phyloP scores from a whole-genome alignment of 2,329 filamentous ascomycete genomes.

The Aspergillus quadricinctus region DNA sequence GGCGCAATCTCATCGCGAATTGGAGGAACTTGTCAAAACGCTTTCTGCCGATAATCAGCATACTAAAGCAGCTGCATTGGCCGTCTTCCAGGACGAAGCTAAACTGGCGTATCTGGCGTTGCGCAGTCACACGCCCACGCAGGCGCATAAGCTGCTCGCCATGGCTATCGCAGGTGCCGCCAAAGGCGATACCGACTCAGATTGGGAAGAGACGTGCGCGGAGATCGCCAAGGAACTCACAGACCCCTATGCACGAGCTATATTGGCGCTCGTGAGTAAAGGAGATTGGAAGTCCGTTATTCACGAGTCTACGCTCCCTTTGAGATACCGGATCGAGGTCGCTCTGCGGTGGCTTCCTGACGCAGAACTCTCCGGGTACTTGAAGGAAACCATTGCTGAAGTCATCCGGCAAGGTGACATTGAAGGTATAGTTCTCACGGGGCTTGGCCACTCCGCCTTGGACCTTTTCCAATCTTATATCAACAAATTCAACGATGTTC shows the following conservation, averaged over 20 bases:
- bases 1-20: conserved; percentile 48
- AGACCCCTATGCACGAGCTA: conserved; percentile 59
- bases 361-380: conserved; percentile 47
- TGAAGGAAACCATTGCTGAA: conserved; percentile 50
- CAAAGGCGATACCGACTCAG: conserved; percentile 47
- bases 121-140: conserved; percentile 47
- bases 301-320: conserved; percentile 53
- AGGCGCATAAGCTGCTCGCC: conserved; percentile 56
- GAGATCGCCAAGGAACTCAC: conserved; percentile 60
- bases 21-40: conserved; percentile 47
- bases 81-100: conserved; percentile 57
- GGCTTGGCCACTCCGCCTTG: conserved; percentile 54
- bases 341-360: conserved; percentile 52
- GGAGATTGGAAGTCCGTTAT: conserved; percentile 58
- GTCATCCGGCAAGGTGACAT: conserved; percentile 54
- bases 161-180: conserved; percentile 47
- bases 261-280: conserved; percentile 57
- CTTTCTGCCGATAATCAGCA: conserved; percentile 52
- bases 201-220: conserved; percentile 58
- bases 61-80: conserved; percentile 60
- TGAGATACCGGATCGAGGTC: conserved; percentile 58
- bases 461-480: conserved; percentile 60
- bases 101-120: conserved; percentile 56
- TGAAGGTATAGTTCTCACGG: conserved; percentile 59
- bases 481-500: conserved; percentile 55